phyloP scores from a whole-genome alignment of 805 yeast species.

The Clavispora vitiphila region DNA sequence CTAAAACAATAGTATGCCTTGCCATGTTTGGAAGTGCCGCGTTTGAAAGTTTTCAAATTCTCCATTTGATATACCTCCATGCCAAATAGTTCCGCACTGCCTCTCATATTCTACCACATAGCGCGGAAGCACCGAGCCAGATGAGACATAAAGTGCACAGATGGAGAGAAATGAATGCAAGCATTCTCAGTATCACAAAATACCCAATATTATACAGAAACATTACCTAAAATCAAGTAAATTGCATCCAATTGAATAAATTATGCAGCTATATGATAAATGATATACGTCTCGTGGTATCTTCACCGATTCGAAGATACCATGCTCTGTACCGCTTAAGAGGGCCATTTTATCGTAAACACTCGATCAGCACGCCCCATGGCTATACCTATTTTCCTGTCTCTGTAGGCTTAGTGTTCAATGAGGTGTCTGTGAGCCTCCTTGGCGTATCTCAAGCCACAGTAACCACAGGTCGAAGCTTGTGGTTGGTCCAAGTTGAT shows the following conservation, averaged over 20 bases:
- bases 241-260: not conserved
- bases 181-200: too few species aligned
- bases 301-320: not conserved
- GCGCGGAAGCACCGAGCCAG: too few species aligned
- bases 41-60: too few species aligned
- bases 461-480: conserved; percentile 72
- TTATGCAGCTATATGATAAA: not conserved
- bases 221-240: not conserved
- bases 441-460: conserved; percentile 66
- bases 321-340: not conserved
- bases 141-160: too few species aligned
- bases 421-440: conserved; percentile 41
- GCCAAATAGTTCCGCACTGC: too few species aligned
- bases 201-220: too few species aligned
- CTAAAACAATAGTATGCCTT: too few species aligned
- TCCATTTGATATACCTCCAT: too few species aligned
- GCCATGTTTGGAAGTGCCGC: too few species aligned
- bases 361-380: not conserved
- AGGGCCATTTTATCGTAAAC: not conserved
- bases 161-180: too few species aligned
- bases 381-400: not conserved
- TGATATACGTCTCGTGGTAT: not conserved
- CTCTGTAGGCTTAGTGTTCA: conserved; percentile 18
- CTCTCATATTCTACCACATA: too few species aligned
- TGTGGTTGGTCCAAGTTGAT: conserved; percentile 77